Evolutionary conservation across 345 rosid genomes (phyloP), one percentile per base, ranked within the genome.

Genomic region (Erucastrum elatum): DNA sequence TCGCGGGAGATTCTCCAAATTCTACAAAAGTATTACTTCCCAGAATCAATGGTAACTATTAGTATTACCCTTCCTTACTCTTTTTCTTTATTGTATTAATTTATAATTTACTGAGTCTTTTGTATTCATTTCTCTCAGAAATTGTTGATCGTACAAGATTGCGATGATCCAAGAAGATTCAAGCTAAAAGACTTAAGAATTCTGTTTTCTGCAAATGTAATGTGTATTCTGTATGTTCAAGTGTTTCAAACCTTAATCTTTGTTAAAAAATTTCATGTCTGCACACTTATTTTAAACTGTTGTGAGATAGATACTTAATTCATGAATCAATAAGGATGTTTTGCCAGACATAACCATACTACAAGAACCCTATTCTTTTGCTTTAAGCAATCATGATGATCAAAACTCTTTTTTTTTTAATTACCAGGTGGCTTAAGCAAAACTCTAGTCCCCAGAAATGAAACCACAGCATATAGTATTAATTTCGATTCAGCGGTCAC

Each of bases 1-100:
- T 34, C 86, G 86, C 25, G 80, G 80, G 3, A 82, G 94, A 37
- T 44, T 88, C 0, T 86, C 92, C 25, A 87, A 21, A 84, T 87
- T 84, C 74, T 94, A 92, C 77, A 77, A 81, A 68, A 80, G 81
- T 37, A 37, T 37, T 8, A 37, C 41, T 37, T 37, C 41, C 46
- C 81, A 41, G 59, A 81, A 67, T 64, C 64, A 71, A 31, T 84
- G 83, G 53, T 46, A 46, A 53, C 7, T 34, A 29, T 29, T 29
- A 4, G 3, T 29, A 46, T 13, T 44, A 44, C 15, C 53, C n/a
- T 46, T 34, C 10, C 11, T 12, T 6, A 12, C 51, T 41, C 53
- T 34, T 12, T 5, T 46, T 46, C 4, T 46, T 46, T 46, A 46
- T 4, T 46, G 15, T 12, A 12, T 46, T 9, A 0, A 41, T 41